These are phyloP conservation scores for Coemansia sp. DNA, from an alignment of 192 early-diverging fungal species.

Conservation along the genomic window DNA sequence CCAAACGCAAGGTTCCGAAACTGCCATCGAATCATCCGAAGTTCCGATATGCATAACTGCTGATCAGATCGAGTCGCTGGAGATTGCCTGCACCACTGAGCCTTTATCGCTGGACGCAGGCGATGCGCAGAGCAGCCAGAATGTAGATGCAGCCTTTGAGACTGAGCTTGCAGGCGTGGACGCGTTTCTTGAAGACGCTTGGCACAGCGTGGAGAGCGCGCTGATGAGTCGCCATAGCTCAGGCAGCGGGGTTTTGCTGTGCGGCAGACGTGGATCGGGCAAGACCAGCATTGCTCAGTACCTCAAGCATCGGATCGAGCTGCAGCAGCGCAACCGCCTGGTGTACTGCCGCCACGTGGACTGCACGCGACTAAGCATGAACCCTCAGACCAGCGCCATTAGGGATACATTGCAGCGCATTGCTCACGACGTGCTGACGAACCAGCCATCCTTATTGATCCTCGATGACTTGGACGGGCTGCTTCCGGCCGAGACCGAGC, in stretches of 20 bases:
- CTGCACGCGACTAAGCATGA: slow-evolving; percentile 24
- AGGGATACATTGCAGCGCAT: slow-evolving; percentile 17
- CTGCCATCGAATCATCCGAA: background rate
- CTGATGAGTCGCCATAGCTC: slow-evolving; percentile 14
- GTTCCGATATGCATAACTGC: slow-evolving; percentile 17
- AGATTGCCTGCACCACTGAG: slow-evolving; percentile 10
- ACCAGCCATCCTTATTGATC: slow-evolving; percentile 37
- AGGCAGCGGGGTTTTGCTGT: slow-evolving; percentile 58
- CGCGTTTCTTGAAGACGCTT: slow-evolving; percentile 26
- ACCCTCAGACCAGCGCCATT: slow-evolving; percentile 11
- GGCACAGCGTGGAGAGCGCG: slow-evolving; percentile 29
- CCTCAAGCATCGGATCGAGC: slow-evolving; percentile 18
- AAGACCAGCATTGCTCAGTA: slow-evolving; percentile 65
- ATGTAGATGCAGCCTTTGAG: background rate
- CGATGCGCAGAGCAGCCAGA: background rate
- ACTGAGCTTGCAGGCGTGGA: slow-evolving; percentile 28
- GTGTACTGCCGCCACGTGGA: slow-evolving; percentile 29
- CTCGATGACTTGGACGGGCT: slow-evolving; percentile 51
- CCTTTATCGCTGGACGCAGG: background rate
- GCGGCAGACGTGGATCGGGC: slow-evolving; percentile 73
- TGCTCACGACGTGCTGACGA: slow-evolving; percentile 9
- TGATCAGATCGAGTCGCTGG: slow-evolving; percentile 1
- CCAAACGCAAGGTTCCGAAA: background rate
- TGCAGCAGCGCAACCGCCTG: slow-evolving; percentile 19
- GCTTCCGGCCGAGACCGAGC: slow-evolving; percentile 40